Percentiles rank a stretch among this genome's conserved stretches.
Conservation (phyloP, 441 rosid species). For the Kokia cookei region DNA sequence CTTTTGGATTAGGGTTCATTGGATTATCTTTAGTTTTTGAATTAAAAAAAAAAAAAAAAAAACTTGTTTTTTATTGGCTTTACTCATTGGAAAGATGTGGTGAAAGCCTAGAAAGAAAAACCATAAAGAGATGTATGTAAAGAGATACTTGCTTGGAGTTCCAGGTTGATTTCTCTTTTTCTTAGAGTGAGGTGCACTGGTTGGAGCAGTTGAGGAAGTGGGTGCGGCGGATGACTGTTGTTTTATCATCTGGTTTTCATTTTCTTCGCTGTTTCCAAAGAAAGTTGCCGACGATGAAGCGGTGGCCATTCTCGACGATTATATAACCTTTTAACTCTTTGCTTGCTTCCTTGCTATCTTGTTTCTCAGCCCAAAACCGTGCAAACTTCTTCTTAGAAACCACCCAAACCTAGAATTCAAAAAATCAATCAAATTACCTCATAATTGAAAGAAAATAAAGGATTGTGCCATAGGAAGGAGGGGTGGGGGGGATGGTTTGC, state of each 20-base stretch:
- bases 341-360: not conserved
- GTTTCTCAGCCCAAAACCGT: not conserved
- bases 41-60: not conserved
- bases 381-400: not conserved
- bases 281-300: slow-evolving; percentile 21
- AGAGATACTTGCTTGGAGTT: slow-evolving; percentile 40
- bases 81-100: not conserved
- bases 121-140: not conserved
- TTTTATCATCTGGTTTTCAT: slow-evolving; percentile 15
- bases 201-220: slow-evolving; percentile 29
- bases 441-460: not conserved
- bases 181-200: slow-evolving; percentile 27
- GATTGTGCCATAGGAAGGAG: not conserved
- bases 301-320: slow-evolving; percentile 20
- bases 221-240: slow-evolving; percentile 5
- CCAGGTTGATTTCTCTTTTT: slow-evolving; percentile 53
- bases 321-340: not conserved
- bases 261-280: slow-evolving; percentile 15
- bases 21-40: not conserved
- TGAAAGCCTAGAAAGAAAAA: no score
- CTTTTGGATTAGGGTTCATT: not conserved
- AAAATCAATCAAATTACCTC: not conserved
- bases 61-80: not conserved
- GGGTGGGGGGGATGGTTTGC: not conserved
- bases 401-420: not conserved